phyloP scores from a whole-genome alignment of 73 alveolate genomes.

The Symbiodinium natans region DNA sequence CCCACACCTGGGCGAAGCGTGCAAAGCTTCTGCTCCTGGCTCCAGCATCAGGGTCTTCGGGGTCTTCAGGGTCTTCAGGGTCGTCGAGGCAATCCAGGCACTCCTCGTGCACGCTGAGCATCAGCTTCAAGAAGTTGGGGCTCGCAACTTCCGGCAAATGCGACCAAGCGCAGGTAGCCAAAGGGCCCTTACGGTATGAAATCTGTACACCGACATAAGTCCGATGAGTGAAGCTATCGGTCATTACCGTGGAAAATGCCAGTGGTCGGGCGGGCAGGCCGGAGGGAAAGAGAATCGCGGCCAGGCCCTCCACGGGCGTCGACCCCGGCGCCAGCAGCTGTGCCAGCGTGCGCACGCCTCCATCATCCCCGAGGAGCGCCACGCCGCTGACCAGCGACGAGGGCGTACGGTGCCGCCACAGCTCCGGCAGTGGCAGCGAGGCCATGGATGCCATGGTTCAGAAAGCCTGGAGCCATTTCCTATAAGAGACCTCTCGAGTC shows the following conservation, averaged over 20 bases:
- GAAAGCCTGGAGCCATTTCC: background rate
- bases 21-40: no score
- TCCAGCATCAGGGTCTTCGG: background rate
- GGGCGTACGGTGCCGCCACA: conserved; percentile 72
- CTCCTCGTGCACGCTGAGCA: conserved; percentile 33
- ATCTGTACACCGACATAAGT: conserved; percentile 37
- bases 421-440: conserved; percentile 49
- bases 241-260: conserved; percentile 77
- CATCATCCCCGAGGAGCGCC: conserved; percentile 55
- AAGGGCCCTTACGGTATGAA: background rate
- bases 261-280: conserved; percentile 28
- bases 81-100: background rate
- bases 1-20: conserved; percentile 54
- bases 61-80: background rate
- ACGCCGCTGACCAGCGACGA: conserved; percentile 48
- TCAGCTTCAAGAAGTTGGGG: conserved; percentile 29
- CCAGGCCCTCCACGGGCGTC: conserved; percentile 21
- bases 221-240: conserved; percentile 79
- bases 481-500: background rate
- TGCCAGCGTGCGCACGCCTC: conserved; percentile 38
- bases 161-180: conserved; percentile 87
- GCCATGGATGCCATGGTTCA: background rate
- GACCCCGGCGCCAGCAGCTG: conserved; percentile 21
- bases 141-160: conserved; percentile 80
- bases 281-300: conserved; percentile 58